Evolutionary conservation across 148 eudicot species (phyloP).

Genomic region (Chenopodium suecicum): DNA sequence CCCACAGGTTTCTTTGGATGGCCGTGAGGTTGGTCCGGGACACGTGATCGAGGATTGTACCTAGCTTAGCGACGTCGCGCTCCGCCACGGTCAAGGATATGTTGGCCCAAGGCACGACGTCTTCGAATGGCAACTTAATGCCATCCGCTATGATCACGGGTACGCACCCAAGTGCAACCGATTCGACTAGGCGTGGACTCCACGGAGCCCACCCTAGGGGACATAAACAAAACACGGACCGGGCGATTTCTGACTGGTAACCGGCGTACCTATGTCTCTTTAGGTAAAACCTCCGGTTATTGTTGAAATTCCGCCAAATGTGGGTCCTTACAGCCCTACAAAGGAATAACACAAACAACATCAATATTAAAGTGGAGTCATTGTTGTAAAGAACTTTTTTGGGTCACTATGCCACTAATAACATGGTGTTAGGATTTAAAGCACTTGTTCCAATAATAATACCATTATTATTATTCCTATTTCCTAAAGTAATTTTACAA

Average conservation of each 20-base stretch:
- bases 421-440: constrained; percentile 3
- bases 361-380: neutral
- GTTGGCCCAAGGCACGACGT: constrained; percentile 61
- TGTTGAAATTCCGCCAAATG: constrained; percentile 55
- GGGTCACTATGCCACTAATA: neutral
- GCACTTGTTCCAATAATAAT: neutral
- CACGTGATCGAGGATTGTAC: constrained; percentile 53
- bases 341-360: neutral
- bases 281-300: constrained; percentile 57
- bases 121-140: constrained; percentile 60
- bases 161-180: constrained; percentile 75
- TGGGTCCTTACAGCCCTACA: constrained; percentile 68
- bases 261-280: constrained; percentile 61
- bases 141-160: constrained; percentile 91
- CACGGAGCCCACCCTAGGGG: constrained; percentile 98
- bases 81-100: constrained; percentile 72
- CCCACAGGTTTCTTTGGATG: constrained; percentile 57
- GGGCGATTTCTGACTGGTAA: constrained; percentile 68
- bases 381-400: constrained; percentile 10
- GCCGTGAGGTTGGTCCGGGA: constrained; percentile 49
- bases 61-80: constrained; percentile 50
- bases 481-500: neutral
- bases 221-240: constrained; percentile 71
- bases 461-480: neutral
- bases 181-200: constrained; percentile 86